Evolutionary conservation across 345 rosid genomes (phyloP).

Genomic region (Kernera saxatilis): DNA sequence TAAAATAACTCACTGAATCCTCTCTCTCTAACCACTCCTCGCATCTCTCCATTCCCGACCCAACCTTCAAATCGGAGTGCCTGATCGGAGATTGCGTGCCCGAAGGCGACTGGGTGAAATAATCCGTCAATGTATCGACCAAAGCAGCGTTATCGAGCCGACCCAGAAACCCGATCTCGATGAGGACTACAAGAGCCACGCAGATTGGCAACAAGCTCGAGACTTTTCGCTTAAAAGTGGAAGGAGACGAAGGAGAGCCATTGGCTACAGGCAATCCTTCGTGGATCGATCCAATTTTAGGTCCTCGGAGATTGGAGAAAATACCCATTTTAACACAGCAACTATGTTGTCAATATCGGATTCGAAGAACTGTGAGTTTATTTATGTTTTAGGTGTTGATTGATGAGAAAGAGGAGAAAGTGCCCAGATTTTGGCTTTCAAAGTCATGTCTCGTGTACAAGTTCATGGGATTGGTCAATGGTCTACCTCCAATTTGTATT

Average conservation of each 20-base stretch:
- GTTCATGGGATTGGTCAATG: not conserved
- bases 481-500: not conserved
- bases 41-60: constrained; percentile 41
- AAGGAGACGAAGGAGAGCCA: constrained; percentile 29
- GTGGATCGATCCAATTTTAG: constrained; percentile 30
- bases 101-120: constrained; percentile 28
- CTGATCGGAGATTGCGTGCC: not conserved
- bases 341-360: not conserved
- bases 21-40: constrained; percentile 73
- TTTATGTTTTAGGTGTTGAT: not conserved
- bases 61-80: not conserved
- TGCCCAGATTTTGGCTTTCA: not conserved
- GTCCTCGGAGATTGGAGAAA: constrained; percentile 50
- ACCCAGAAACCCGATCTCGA: constrained; percentile 72
- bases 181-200: constrained; percentile 55
- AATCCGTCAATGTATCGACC: constrained; percentile 53
- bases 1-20: constrained; percentile 53
- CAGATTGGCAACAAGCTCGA: constrained; percentile 55
- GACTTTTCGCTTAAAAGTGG: constrained; percentile 47
- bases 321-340: constrained; percentile 36
- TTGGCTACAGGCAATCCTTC: constrained; percentile 33
- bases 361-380: not conserved
- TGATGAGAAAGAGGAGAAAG: not conserved
- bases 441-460: not conserved
- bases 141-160: constrained; percentile 57